phyloP scores from a whole-genome alignment of 495 filamentous ascomycete species.

The Aspergillus incahuasiensis region DNA sequence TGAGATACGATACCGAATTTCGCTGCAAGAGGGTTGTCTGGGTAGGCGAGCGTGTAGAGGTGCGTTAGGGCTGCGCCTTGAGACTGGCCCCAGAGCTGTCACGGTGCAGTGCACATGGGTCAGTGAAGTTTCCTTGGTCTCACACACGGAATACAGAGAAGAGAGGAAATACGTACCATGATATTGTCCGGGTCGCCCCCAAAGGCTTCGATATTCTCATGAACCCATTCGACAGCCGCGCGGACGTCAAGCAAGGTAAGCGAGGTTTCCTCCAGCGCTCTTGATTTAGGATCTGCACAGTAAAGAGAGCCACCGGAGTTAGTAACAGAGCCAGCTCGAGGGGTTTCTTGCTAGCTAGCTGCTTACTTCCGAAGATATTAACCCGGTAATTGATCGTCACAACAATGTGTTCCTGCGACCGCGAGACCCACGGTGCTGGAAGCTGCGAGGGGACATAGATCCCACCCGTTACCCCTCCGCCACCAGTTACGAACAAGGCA shows the following conservation, averaged over 20 bases:
- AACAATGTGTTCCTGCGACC: constrained; percentile 48
- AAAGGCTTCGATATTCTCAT: constrained; percentile 49
- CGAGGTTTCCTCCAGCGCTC: constrained; percentile 30
- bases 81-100: constrained; percentile 41
- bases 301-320: too few species aligned
- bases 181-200: constrained; percentile 53
- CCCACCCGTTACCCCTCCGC: constrained; percentile 24
- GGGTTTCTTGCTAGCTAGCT: too few species aligned
- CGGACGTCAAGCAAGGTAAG: constrained; percentile 54
- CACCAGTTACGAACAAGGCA: constrained; percentile 16
- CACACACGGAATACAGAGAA: too few species aligned
- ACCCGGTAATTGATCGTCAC: constrained; percentile 44
- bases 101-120: too few species aligned
- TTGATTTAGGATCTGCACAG: constrained; percentile 15
- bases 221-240: constrained; percentile 52
- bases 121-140: too few species aligned
- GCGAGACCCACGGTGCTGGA: constrained; percentile 40
- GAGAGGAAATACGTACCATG: too few species aligned
- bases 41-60: constrained; percentile 20
- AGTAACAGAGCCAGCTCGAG: too few species aligned
- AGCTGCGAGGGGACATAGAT: constrained; percentile 42
- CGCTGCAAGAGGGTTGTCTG: constrained; percentile 14
- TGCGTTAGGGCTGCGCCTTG: constrained; percentile 23
- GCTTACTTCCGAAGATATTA: constrained; percentile 20
- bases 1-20: constrained; percentile 18